A percentile compares a stretch with the other conserved stretches of the same genome.
These are phyloP conservation scores for Xerocomus cyaneibrunnescens DNA, from an alignment of 1,284 basidiomycete species.

Conservation along the genomic window DNA sequence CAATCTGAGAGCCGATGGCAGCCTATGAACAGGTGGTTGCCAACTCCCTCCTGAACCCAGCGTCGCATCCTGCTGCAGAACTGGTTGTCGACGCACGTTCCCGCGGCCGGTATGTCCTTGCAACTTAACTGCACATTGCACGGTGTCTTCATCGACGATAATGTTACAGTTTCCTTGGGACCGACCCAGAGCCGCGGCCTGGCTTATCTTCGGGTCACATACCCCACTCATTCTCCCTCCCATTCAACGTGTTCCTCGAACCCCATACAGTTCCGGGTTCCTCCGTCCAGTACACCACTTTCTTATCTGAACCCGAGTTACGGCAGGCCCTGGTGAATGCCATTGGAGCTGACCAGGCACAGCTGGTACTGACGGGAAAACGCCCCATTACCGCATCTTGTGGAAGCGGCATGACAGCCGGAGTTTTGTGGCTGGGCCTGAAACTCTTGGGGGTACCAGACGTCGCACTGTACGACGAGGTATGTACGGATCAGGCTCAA, in stretches of 20 bases:
- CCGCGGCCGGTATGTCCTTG: slow-evolving; percentile 59
- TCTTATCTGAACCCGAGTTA: slow-evolving; percentile 59
- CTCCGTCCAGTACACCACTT: slow-evolving; percentile 58
- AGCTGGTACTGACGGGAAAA: slow-evolving; percentile 57
- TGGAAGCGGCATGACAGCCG: slow-evolving; percentile 97
- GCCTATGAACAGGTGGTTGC: slow-evolving; percentile 83
- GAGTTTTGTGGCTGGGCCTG: slow-evolving; percentile 86
- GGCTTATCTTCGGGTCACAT: slow-evolving; percentile 93
- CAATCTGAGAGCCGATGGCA: slow-evolving; percentile 35
- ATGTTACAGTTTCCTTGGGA: slow-evolving; percentile 66
- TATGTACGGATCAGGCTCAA: slow-evolving; percentile 36
- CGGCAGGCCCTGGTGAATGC: slow-evolving; percentile 57
- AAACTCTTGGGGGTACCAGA: slow-evolving; percentile 60
- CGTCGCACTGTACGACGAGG: slow-evolving; percentile 83
- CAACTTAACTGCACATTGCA: neutral
- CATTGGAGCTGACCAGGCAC: slow-evolving; percentile 56
- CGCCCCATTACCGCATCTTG: slow-evolving; percentile 70
- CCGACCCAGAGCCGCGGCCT: slow-evolving; percentile 86
- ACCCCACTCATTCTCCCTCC: slow-evolving; percentile 81
- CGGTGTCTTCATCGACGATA: slow-evolving; percentile 9
- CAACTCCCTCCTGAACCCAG: slow-evolving; percentile 58
- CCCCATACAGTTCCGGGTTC: slow-evolving; percentile 43
- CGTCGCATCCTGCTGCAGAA: slow-evolving; percentile 50
- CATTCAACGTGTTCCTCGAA: slow-evolving; percentile 79
- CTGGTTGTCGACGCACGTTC: slow-evolving; percentile 89